phyloP scores from a whole-genome alignment of 1,139 yeast species.

The Hansenula anomala region DNA sequence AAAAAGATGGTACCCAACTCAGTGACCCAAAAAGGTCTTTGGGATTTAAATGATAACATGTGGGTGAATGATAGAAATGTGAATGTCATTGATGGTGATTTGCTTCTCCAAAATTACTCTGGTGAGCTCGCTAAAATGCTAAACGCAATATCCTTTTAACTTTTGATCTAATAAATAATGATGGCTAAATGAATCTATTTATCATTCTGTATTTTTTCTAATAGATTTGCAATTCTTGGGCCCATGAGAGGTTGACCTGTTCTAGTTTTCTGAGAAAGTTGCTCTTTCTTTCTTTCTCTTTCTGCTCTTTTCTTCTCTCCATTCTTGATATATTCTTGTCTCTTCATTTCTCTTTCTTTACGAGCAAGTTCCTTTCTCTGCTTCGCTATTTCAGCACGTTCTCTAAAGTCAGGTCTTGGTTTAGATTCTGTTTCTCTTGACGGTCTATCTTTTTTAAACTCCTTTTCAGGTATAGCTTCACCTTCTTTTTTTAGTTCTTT shows the following conservation, averaged over 20 bases:
- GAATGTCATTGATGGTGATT: constrained; percentile 14
- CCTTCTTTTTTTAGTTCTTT: constrained; percentile 77
- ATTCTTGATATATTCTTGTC: constrained; percentile 24
- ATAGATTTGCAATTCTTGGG: constrained; percentile 72
- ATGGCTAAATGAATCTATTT: constrained; percentile 8
- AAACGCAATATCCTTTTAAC: constrained; percentile 11
- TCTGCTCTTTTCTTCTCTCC: constrained; percentile 25
- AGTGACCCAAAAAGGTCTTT: constrained; percentile 18
- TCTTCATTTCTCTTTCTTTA: constrained; percentile 28
- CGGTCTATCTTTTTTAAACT: constrained; percentile 16
- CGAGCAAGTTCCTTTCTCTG: constrained; percentile 35
- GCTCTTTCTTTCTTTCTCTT: constrained; percentile 46
- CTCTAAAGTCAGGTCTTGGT: constrained; percentile 31
- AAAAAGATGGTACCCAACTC: background rate
- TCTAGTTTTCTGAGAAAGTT: constrained; percentile 54
- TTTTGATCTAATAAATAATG: no score
- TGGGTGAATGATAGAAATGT: constrained; percentile 10
- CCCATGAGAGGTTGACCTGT: constrained; percentile 91
- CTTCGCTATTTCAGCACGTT: constrained; percentile 42
- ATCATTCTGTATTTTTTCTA: constrained; percentile 69
- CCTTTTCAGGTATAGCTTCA: constrained; percentile 35
- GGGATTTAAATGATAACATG: constrained; percentile 14
- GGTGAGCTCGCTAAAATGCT: constrained; percentile 6
- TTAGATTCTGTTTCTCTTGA: constrained; percentile 18
- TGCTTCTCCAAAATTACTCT: constrained; percentile 5